Conservation (phyloP, 192 early-diverging fungal species). For the Backusella westeae region DNA sequence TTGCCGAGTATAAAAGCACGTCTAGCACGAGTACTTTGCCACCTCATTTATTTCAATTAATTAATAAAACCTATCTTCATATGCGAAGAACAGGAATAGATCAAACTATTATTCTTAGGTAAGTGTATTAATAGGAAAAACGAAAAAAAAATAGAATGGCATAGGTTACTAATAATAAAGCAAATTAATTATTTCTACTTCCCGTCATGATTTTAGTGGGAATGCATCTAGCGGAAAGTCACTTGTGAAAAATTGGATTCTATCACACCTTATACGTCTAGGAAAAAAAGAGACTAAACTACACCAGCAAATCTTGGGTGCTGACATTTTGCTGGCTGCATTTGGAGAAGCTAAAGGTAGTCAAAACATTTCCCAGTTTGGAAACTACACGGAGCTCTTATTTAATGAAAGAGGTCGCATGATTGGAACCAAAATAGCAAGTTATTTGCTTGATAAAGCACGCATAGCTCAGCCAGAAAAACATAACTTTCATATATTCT, state of each 20-base stretch:
- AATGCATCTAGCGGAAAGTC: slow-evolving; percentile 87
- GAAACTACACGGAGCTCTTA: slow-evolving; percentile 83
- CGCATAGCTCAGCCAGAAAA: slow-evolving; percentile 54
- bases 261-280: slow-evolving; percentile 68
- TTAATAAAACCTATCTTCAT: slow-evolving; percentile 74
- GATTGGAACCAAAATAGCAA: slow-evolving; percentile 79
- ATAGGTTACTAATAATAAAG: slow-evolving; percentile 5
- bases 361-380: slow-evolving; percentile 78
- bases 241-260: slow-evolving; percentile 60
- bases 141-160: neutral
- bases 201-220: slow-evolving; percentile 53
- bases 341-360: slow-evolving; percentile 75
- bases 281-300: slow-evolving; percentile 68
- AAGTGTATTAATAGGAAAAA: neutral
- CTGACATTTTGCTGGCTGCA: slow-evolving; percentile 74
- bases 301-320: slow-evolving; percentile 64
- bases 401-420: slow-evolving; percentile 89
- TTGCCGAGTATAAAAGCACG: slow-evolving; percentile 59
- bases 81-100: slow-evolving; percentile 74
- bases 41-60: slow-evolving; percentile 75
- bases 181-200: neutral
- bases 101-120: slow-evolving; percentile 34
- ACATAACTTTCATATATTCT: slow-evolving; percentile 90
- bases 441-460: slow-evolving; percentile 84
- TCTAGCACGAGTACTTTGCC: slow-evolving; percentile 38